Percentiles rank a stretch among this genome's conserved stretches.
phyloP scores from a whole-genome alignment of 1,139 yeast genomes.

The Kluyveromyces marxianus region DNA sequence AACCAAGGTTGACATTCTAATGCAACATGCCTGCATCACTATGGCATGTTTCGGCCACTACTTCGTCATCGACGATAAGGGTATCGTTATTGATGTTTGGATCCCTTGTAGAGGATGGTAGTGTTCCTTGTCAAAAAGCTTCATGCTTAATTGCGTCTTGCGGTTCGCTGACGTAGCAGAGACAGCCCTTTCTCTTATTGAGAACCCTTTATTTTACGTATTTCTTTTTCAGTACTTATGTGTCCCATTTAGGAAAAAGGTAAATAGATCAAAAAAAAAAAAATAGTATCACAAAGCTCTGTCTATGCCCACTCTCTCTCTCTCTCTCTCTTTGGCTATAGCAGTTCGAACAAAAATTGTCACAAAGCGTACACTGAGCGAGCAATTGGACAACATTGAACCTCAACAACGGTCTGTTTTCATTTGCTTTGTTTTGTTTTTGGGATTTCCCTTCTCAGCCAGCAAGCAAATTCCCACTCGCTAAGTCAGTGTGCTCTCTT shows the following conservation, averaged over 20 bases:
- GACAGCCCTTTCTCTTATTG: not conserved
- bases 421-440: not conserved
- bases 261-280: not conserved
- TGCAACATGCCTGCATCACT: conserved; percentile 73
- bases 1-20: conserved; percentile 47
- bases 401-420: not conserved
- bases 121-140: not conserved
- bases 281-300: no score
- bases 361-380: conserved; percentile 1
- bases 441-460: no score
- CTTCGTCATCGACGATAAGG: conserved; percentile 44
- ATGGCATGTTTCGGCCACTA: conserved; percentile 58
- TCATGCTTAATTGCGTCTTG: not conserved
- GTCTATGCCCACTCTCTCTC: no score
- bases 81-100: conserved; percentile 59
- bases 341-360: not conserved
- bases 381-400: not conserved
- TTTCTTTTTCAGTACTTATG: conserved; percentile 1
- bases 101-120: conserved; percentile 60
- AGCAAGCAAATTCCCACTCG: no score
- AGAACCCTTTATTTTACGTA: not conserved
- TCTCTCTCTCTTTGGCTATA: not conserved
- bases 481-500: no score
- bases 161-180: not conserved
- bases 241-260: conserved; percentile 4